These are phyloP conservation scores for Striga hermonthica DNA, from an alignment of 305 asterid species.

Conservation along the genomic window DNA sequence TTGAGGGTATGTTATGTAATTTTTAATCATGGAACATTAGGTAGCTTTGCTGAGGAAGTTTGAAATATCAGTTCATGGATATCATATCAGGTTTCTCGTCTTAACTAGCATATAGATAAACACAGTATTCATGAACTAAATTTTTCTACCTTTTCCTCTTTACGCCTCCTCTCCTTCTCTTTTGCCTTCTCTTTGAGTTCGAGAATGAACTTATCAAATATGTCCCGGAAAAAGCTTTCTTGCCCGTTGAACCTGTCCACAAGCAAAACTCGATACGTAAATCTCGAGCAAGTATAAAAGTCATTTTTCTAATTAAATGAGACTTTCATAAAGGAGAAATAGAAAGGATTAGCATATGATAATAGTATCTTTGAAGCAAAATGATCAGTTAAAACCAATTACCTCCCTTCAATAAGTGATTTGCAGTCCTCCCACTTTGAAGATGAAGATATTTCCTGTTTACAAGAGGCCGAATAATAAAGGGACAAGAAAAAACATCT, in stretches of 20 bases:
- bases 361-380: background rate
- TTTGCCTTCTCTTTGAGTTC: constrained; percentile 71
- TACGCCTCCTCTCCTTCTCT: constrained; percentile 77
- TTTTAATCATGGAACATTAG: background rate
- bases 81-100: background rate
- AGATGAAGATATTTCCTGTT: constrained; percentile 69
- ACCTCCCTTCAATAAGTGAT: constrained; percentile 66
- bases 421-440: constrained; percentile 87
- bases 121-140: constrained; percentile 6
- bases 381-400: constrained; percentile 29
- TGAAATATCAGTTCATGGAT: background rate
- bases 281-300: background rate
- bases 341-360: background rate
- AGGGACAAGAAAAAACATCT: background rate
- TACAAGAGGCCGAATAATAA: constrained; percentile 16
- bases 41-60: background rate
- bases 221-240: constrained; percentile 60
- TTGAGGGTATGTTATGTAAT: background rate
- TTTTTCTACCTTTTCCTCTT: constrained; percentile 71
- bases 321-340: background rate
- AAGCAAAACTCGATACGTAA: constrained; percentile 26
- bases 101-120: background rate
- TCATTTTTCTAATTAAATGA: background rate
- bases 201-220: constrained; percentile 51
- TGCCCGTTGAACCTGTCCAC: constrained; percentile 68